Conservation (phyloP, 2,329 filamentous ascomycete species). For the Ophiostoma angusticollis region DNA sequence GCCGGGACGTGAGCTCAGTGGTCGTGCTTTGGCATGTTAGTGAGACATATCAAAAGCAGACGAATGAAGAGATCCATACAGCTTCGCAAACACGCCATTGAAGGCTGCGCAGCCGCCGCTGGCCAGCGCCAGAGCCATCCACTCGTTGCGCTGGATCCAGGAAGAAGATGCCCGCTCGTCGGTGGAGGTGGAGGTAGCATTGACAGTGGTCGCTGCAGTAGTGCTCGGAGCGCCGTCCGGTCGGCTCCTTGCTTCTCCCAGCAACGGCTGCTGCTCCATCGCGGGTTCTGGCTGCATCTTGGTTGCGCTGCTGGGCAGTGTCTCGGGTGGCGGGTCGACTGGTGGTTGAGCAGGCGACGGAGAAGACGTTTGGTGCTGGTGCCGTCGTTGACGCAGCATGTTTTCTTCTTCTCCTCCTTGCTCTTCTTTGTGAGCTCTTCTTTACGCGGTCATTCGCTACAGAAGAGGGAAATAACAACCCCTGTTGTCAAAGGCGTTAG, state of each 20-base stretch:
- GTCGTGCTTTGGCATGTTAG: conserved; percentile 32
- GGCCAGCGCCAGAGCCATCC: conserved; percentile 57
- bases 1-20: conserved; percentile 37
- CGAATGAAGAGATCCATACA: conserved; percentile 38
- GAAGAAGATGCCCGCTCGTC: background rate
- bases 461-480: too few relatives aligned
- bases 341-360: background rate
- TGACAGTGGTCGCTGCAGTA: background rate
- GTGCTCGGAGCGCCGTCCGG: background rate
- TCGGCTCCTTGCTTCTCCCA: background rate
- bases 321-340: background rate
- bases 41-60: background rate
- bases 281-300: conserved; percentile 3
- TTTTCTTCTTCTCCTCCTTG: background rate
- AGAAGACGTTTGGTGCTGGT: background rate
- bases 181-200: background rate
- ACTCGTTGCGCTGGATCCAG: conserved; percentile 29
- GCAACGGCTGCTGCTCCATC: conserved; percentile 2
- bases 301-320: background rate
- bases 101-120: conserved; percentile 68
- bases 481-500: too few relatives aligned
- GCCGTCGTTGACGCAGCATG: conserved; percentile 6
- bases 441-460: too few relatives aligned
- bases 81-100: conserved; percentile 73
- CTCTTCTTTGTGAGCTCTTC: too few relatives aligned